Base-by-base conservation (phyloP, 2,329 filamentous ascomycete genomes). In the Sodiomyces alkalinus region DNA sequence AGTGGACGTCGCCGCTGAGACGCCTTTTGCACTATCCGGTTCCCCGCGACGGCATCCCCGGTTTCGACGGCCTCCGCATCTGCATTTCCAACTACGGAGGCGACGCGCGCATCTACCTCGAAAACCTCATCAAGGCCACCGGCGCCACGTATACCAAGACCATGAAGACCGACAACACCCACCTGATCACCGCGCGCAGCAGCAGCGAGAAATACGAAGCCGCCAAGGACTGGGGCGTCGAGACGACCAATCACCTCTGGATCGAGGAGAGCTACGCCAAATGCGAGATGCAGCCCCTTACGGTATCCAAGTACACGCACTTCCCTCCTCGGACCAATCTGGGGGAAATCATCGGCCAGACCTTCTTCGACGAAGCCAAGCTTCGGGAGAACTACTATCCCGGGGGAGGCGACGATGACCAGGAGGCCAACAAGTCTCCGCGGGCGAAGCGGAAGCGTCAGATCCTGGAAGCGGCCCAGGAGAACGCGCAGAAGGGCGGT, bases 41-140 rank as follows among this genome's bases (percentile, higher is more conserved):
- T 10, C 80, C 86, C 5, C 70, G 68, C 26, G 50, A 74, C 7
- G 81, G 82, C 2, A 74, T 98, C 19, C 71, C 77, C 0, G 86
- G 82, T 0, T 94, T 98, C 46, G 52, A 78, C 33, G 61, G 67
- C 6, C 62, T 80, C 49, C 72, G 67, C 28, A 90, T 98, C 43
- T 93, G 85, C 32, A 64, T 98, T 5, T 96, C 90, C 5, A 98
- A 96, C 51, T 98, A 98, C 47, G 83, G 83, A 25, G 90, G 90
- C 18, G 90, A 98, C 51, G 83, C 90, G 11, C 74, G 90, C 26
- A 74, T 83, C 29, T 98, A 96, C 44, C 64, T 98, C 4, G 86
- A 96, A 51, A 96, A 93, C 41, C 64, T 98, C 20, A 79, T 94
- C 41, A 73, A 63, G 34, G 85, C 85, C 15, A 66, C 78, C 11